Evolutionary conservation across 352 stramenopile genomes (phyloP), one percentile per base, ranked within the genome.

Genomic region (Pythium periplocum): DNA sequence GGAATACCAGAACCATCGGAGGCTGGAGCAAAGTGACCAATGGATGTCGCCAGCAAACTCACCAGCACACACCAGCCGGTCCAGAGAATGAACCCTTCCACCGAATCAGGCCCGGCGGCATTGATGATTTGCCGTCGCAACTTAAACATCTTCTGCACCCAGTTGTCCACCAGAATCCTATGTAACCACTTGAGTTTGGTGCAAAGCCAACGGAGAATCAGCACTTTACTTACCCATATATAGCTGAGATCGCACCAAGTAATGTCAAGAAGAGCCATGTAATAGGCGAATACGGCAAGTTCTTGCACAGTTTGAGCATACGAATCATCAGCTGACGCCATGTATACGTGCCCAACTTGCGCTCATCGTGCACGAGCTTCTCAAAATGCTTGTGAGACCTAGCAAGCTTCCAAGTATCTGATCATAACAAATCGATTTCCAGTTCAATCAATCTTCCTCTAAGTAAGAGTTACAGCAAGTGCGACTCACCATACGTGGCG

Each of bases 1-100:
- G 83, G 83, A 35, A 93, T 86, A 1, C 83, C 83, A 2, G 83
- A 91, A 5, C 83, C 83, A 34, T 93, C 83, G 2, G 81, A 86
- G 3, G 73, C 69, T 8, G 73, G 66, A 6, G 79, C 78, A 26
- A 86, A 69, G 47, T 87, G 84, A 26, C 83, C 57, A 33, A 84
- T 86, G 3, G 60, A 74, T 2, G 78, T 87, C 17, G 78, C 68
- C 34, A 90, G 59, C 49, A 87, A 51, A 12, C 68, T 70, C 11
- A 78, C 67, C 1, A 61, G 44, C 1, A 86, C 48, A 45, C 72
- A 87, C 83, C 83, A 93, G 17, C 71, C 57, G n/a, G 62, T 66
- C 83, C 79, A 90, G 2, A 86, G 41, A 30, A 90, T 61, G 53
- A 87, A 93, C 0, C 65, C 72, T 38, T 59, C 64, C 26, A 90